Evolutionary conservation across 306 rosid genomes (phyloP), one percentile per base, ranked within the genome.

Genomic region (Urtica urens): DNA sequence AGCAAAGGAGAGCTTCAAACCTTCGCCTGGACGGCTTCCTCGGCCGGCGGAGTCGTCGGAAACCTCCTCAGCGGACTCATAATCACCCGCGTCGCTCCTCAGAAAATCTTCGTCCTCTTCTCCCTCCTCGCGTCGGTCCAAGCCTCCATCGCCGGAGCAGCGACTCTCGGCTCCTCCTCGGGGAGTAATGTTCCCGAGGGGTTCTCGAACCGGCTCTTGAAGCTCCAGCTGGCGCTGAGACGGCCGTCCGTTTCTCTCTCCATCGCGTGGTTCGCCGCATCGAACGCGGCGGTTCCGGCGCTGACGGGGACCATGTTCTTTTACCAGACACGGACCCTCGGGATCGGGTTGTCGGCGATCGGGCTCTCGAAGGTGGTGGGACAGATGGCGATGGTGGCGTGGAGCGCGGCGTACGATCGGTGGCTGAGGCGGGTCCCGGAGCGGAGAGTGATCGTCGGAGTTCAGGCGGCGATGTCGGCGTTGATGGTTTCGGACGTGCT

Each of bases 301-400:
- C 71, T 90, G 15, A 81, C 93, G 9, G 87, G 97, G 56, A 81
- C 95, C 46, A 77, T 90, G 97, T 90, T 90, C 82, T 84, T 90
- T 66, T 90, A 90, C 61, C 97, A 90, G 54, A 85, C 92, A 9
- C 67, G 81, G 13, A 23, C 66, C 66, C 58, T 90, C 60, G 77
- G 79, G 55, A 81, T 90, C 13, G 69, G 77, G 46, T 74, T 95
- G 3, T 74, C 92, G 1, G 60, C 75, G 6, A 40, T 84, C 57
- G 97, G 97, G 12, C 52, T 84, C 40, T 84, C 97, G 21, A 90
- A 90, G 69, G 94, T 90, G 53, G 62, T 81, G 54, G 95, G 97
- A 43, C 97, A 90, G 47, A 94, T 65, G 51, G 83, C 87, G 23
- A 74, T 84, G 92, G 86, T 90, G 34, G 24, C 78, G 6, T 84